Percentiles rank a stretch among this genome's conserved stretches.
Evolutionary conservation across 257 asterid genomes (phyloP).

Genomic region (Petrea volubilis): DNA sequence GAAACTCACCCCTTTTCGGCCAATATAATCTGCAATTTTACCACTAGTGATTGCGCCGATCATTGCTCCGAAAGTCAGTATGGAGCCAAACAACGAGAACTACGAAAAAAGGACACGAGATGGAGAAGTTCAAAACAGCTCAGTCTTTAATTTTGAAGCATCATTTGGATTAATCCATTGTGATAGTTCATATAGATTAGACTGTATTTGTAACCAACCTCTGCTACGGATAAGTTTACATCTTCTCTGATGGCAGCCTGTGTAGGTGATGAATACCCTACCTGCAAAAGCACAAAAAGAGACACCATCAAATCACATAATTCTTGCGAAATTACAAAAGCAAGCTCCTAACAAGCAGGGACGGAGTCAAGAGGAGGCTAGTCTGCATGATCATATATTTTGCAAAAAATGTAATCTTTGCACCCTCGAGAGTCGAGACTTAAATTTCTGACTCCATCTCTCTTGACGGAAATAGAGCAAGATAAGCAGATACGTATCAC

Average conservation of each 20-base stretch:
- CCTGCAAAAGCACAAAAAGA: no score
- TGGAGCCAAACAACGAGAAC: slow-evolving; percentile 94
- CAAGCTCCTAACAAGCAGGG: no score
- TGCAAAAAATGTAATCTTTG: no score
- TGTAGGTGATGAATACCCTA: slow-evolving; percentile 93
- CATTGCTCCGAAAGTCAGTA: slow-evolving; percentile 94
- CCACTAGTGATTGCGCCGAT: slow-evolving; percentile 94
- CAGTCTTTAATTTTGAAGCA: no score
- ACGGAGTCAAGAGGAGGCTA: no score
- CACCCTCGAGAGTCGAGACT: no score
- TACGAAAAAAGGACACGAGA: slow-evolving; percentile 30
- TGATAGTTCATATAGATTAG: no score
- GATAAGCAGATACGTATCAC: not conserved
- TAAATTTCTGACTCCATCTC: no score
- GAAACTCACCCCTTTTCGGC: slow-evolving; percentile 98
- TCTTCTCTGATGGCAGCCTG: slow-evolving; percentile 79
- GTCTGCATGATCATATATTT: no score
- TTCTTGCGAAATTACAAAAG: no score
- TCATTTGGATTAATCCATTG: no score
- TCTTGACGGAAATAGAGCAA: not conserved
- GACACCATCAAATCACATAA: no score
- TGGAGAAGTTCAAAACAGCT: not conserved
- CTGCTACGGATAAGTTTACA: slow-evolving; percentile 69
- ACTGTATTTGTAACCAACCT: slow-evolving; percentile 49
- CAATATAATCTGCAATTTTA: slow-evolving; percentile 72